Evolutionary conservation across 2,329 filamentous ascomycete species (phyloP).

Genomic region (Chaetomium olivaceum): DNA sequence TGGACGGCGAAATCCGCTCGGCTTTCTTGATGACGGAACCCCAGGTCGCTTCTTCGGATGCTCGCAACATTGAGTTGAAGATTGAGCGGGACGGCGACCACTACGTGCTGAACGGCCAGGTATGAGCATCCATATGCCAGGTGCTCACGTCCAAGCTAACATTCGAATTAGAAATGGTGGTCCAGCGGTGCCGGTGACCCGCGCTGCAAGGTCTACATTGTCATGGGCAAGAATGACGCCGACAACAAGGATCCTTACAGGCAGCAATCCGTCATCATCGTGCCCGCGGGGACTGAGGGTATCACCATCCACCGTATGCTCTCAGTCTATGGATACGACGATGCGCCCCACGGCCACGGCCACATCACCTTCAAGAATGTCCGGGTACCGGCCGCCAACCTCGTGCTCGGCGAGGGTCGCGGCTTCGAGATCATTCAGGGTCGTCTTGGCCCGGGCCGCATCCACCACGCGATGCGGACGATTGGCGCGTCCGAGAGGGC

Average conservation of each 20-base stretch:
- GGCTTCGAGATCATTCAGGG: constrained; percentile 99
- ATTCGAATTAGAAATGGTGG: constrained; percentile 84
- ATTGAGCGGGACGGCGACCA: constrained; percentile 83
- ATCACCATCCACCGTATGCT: constrained; percentile 95
- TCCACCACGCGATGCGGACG: constrained; percentile 95
- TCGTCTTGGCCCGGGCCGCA: constrained; percentile 89
- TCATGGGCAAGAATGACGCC: constrained; percentile 91
- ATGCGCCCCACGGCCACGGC: constrained; percentile 96
- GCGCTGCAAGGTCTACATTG: constrained; percentile 88
- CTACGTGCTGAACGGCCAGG: constrained; percentile 86
- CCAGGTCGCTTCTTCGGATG: constrained; percentile 83
- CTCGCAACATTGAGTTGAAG: constrained; percentile 84
- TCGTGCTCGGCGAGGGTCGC: constrained; percentile 88
- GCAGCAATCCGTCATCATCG: constrained; percentile 91
- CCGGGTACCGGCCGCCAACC: constrained; percentile 77
- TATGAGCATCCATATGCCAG: constrained; percentile 42
- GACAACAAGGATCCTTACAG: constrained; percentile 75
- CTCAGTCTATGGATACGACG: constrained; percentile 91
- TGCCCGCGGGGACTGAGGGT: constrained; percentile 76
- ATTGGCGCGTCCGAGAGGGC: constrained; percentile 91
- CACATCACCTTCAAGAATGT: constrained; percentile 90
- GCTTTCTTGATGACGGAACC: constrained; percentile 96
- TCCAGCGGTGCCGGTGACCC: constrained; percentile 92
- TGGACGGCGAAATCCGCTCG: constrained; percentile 82
- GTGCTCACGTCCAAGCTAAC: constrained; percentile 30